Evolutionary conservation across 768 basidiomycete genomes (phyloP), one percentile per base, ranked within the genome.

Genomic region (Auricularia cornea): DNA sequence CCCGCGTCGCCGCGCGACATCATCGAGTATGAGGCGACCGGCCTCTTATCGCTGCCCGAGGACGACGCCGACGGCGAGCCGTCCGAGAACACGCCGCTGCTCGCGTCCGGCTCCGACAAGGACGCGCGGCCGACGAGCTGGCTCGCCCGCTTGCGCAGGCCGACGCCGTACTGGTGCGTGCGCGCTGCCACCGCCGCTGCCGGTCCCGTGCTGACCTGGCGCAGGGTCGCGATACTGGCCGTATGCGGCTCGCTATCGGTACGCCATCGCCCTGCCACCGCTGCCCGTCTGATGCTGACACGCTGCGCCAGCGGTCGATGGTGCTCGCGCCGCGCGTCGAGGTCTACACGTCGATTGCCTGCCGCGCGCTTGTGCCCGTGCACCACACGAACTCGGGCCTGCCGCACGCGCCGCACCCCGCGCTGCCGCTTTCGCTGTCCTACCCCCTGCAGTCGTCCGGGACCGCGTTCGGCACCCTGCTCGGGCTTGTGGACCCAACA

Each of bases 261-360:
- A 20, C 16, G 44, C 44, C 11, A 6, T 23, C 44, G 20, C 8
- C 38, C 6, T 20, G 44, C 12, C 44, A 20, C 20, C 6, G 44
- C 44, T 48, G 44, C 23, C 44, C 20, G 44, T 12, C 44, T 48
- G 20, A 48, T 48, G 20, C 1, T 40, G 8, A 8, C 38, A 18
- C 44, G 6, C 12, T 18, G 6, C 44, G 20, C 10, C 20, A 92
- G 90, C 87, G 90, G 29, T 89, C 90, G 35, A 85, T 92, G 75
- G 91, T 89, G 1, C 78, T 89, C 72, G 85, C 89, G 40, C 86
- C 89, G 12, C 83, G 89, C 62, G 87, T 92, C 56, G 86, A 90
- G 72, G 87, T 92, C 31, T 91, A 86, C 77, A 90, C 85, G 52
- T 83, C 86, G 59, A 83, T 92, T 60, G 85, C 90, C 3, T 92